phyloP scores from a whole-genome alignment of 441 rosid genomes.

The Pelargonium australe region DNA sequence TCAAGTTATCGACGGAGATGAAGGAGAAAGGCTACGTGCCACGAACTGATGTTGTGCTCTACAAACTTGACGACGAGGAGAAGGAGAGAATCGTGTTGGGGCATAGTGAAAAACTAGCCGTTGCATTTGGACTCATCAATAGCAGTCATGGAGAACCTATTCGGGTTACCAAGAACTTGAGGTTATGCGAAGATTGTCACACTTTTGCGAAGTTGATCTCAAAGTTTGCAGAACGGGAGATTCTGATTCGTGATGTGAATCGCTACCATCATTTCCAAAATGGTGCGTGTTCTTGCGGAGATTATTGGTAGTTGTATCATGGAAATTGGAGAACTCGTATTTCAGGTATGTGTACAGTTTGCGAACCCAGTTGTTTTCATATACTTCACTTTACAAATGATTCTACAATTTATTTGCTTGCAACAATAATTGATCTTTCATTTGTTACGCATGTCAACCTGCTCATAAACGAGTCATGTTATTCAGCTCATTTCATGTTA shows the following conservation, averaged over 20 bases:
- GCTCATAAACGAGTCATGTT: too few relatives aligned
- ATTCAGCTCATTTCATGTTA: too few relatives aligned
- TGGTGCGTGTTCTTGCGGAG: conserved; percentile 82
- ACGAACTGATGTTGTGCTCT: conserved; percentile 68
- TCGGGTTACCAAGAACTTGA: conserved; percentile 72
- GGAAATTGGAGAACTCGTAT: too few relatives aligned
- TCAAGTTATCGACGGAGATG: conserved; percentile 57
- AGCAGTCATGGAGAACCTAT: conserved; percentile 54
- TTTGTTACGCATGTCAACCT: too few relatives aligned
- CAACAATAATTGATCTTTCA: too few relatives aligned
- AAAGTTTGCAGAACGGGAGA: conserved; percentile 55
- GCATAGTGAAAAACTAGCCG: conserved; percentile 83
- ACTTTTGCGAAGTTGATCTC: conserved; percentile 70
- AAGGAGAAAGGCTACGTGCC: conserved; percentile 76
- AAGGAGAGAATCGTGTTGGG: conserved; percentile 75
- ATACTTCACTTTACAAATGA: too few relatives aligned
- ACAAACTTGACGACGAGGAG: conserved; percentile 61
- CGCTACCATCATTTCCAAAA: conserved; percentile 70
- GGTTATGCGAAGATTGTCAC: conserved; percentile 85
- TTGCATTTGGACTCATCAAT: conserved; percentile 75
- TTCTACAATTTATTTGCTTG: too few relatives aligned
- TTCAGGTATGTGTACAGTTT: too few relatives aligned
- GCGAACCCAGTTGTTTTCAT: too few relatives aligned
- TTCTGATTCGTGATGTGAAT: conserved; percentile 77
- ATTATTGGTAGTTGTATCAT: conserved; percentile 53